Conservation (phyloP, 2,329 filamentous ascomycete species). For the Verticillium longisporum region DNA sequence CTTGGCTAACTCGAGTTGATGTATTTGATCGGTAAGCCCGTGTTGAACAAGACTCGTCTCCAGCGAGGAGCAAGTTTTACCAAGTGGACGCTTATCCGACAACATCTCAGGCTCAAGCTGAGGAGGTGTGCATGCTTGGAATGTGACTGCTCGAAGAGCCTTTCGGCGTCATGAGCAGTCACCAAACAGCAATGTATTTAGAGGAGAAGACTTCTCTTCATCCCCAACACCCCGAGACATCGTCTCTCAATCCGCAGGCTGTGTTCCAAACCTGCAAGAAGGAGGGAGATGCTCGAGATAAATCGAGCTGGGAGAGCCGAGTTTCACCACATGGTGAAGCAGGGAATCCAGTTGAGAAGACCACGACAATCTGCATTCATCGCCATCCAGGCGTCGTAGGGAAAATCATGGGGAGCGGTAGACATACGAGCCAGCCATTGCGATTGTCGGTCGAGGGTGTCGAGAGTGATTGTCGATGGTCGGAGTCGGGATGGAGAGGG, state of each 20-base stretch:
- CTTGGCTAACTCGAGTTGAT: constrained; percentile 77
- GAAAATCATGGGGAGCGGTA: constrained; percentile 21
- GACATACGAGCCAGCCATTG: constrained; percentile 50
- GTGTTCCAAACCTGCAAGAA: constrained; percentile 35
- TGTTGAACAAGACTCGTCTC: not conserved
- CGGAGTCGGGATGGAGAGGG: constrained; percentile 10
- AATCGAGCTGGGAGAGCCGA: constrained; percentile 70
- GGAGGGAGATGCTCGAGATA: constrained; percentile 59
- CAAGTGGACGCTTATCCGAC: constrained; percentile 58
- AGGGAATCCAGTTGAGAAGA: constrained; percentile 65
- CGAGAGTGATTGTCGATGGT: constrained; percentile 30
- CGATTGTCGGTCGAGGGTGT: constrained; percentile 26
- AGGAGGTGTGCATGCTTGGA: constrained; percentile 42
- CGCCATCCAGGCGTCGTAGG: constrained; percentile 40
- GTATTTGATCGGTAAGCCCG: constrained; percentile 70
- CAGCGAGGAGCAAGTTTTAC: not conserved
- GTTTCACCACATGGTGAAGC: constrained; percentile 29
- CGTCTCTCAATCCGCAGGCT: constrained; percentile 51
- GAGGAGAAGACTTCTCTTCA: constrained; percentile 68
- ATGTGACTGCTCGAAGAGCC: constrained; percentile 21
- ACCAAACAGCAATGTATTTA: constrained; percentile 64
- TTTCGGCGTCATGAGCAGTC: constrained; percentile 18
- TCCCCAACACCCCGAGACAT: constrained; percentile 67
- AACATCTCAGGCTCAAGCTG: constrained; percentile 58
- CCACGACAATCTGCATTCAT: constrained; percentile 68